Conservation (phyloP, 352 stramenopile species). For the Phytophthora parvispora region DNA sequence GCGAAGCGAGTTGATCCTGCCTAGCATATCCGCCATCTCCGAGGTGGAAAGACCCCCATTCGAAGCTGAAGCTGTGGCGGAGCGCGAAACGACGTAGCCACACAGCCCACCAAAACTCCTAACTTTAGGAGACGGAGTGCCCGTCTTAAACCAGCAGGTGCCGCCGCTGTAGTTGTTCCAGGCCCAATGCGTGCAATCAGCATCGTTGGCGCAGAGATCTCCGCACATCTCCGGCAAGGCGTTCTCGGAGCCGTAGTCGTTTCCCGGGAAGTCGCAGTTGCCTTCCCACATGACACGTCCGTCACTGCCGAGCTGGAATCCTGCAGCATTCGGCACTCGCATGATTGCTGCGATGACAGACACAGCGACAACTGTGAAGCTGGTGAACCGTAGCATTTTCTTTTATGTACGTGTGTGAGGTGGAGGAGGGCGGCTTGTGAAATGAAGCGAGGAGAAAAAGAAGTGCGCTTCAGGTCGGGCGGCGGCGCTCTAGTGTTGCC, state of each 20-base stretch:
- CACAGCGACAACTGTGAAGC: not conserved
- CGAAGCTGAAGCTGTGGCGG: constrained; percentile 2
- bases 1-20: constrained; percentile 48
- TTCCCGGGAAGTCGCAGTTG: constrained; percentile 32
- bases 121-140: constrained; percentile 1
- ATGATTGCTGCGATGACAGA: constrained; percentile 3
- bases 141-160: constrained; percentile 43
- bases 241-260: constrained; percentile 21
- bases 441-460: constrained; percentile 8
- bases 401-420: no score
- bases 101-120: constrained; percentile 27
- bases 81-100: constrained; percentile 37
- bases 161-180: constrained; percentile 44
- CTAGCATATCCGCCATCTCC: constrained; percentile 40
- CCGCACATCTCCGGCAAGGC: constrained; percentile 36
- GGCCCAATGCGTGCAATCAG: constrained; percentile 34
- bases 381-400: constrained; percentile 7
- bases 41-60: constrained; percentile 24
- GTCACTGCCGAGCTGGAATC: constrained; percentile 25
- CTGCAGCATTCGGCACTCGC: not conserved
- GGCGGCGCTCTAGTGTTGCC: not conserved
- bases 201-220: constrained; percentile 29
- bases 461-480: not conserved
- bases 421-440: not conserved
- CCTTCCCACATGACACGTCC: constrained; percentile 33